phyloP scores from a whole-genome alignment of 2,329 filamentous ascomycete genomes.

The Botryotinia calthae region DNA sequence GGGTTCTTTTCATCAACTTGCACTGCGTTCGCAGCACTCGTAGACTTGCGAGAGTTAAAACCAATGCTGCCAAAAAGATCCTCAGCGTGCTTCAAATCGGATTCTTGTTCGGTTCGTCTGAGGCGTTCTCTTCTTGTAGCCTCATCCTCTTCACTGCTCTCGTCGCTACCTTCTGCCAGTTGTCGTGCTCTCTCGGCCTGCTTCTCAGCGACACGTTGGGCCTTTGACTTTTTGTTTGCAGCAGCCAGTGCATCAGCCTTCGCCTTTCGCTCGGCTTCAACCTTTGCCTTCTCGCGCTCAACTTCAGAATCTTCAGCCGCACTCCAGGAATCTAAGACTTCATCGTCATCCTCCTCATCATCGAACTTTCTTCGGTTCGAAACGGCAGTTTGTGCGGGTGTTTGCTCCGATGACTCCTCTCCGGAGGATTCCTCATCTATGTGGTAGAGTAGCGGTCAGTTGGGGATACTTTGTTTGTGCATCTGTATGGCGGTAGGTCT shows the following conservation, averaged over 20 bases:
- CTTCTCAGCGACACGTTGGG: conserved; percentile 80
- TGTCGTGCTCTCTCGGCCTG: conserved; percentile 56
- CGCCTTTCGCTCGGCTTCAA: conserved; percentile 79
- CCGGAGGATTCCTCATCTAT: conserved; percentile 37
- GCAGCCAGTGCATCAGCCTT: conserved; percentile 87
- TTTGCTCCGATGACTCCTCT: conserved; percentile 49
- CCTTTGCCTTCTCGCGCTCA: conserved; percentile 91
- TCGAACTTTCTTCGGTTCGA: conserved; percentile 66
- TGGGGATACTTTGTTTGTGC: conserved; percentile 23
- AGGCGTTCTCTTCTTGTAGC: conserved; percentile 71
- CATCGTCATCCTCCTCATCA: conserved; percentile 82
- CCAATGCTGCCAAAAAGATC: conserved; percentile 81
- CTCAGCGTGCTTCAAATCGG: conserved; percentile 84
- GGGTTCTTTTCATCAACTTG: conserved; percentile 72
- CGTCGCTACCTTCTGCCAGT: conserved; percentile 55
- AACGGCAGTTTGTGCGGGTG: conserved; percentile 39
- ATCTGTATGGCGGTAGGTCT: conserved; percentile 26
- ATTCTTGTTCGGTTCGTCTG: conserved; percentile 76
- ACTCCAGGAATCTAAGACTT: conserved; percentile 88
- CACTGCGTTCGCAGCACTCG: conserved; percentile 62
- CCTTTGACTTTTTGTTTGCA: conserved; percentile 86
- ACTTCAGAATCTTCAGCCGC: conserved; percentile 95
- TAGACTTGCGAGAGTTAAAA: conserved; percentile 65
- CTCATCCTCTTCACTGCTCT: conserved; percentile 66
- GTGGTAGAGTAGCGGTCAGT: conserved; percentile 36